Base-by-base conservation (phyloP, 2,329 filamentous ascomycete species). In the Pestalotiopsis sp. region DNA sequence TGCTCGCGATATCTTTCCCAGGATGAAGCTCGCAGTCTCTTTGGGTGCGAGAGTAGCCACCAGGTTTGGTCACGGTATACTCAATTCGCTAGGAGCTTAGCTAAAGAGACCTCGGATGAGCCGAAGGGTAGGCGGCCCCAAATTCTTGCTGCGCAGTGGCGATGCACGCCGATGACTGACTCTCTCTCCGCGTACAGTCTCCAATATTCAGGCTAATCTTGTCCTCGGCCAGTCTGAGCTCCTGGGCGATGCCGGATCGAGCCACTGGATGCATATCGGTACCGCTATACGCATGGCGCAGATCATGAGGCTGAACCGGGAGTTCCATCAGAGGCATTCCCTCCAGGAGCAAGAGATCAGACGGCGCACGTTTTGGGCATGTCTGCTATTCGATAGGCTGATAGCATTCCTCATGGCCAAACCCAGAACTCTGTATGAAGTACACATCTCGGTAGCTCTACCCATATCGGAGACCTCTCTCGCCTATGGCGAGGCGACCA, bases 171-270 rank as follows among this genome's bases (percentile, higher is more conserved):
- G n/a, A 56, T 9, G 24, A 17, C 14, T 59, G 26, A 22, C 3
- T 20, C 10, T 55, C 11, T 26, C 10, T 44, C 10, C 30, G 30
- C 30, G n/a, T 56, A 17, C 39, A 66, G 64, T 66, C 7, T 17
- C 64, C 13, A 66, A 66, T 30, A 66, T 66, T 1, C 64, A 66
- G n/a, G 64, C 64, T n/a, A 66, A 66, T 59, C 48, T 66, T 6
- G 55, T 66, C 3, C 64, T 66, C 20, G 64, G 64, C 5, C 64
- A 66, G 7, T 66, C 64, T 35, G 64, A 66, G 17, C 26, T 66
- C 4, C 55, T 66, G 2, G 64, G 26, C 14, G 64, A 66, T 30
- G 64, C 64, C 2, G 64, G 64, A 6, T 66, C 64, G n/a, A 66
- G 52, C 52, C 64, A 66, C 52, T 66, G 64, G 64, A 4, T 66